These are phyloP conservation scores for Volvox carteri DNA, from an alignment of 163 green algal genomes.

Conservation along the genomic window DNA sequence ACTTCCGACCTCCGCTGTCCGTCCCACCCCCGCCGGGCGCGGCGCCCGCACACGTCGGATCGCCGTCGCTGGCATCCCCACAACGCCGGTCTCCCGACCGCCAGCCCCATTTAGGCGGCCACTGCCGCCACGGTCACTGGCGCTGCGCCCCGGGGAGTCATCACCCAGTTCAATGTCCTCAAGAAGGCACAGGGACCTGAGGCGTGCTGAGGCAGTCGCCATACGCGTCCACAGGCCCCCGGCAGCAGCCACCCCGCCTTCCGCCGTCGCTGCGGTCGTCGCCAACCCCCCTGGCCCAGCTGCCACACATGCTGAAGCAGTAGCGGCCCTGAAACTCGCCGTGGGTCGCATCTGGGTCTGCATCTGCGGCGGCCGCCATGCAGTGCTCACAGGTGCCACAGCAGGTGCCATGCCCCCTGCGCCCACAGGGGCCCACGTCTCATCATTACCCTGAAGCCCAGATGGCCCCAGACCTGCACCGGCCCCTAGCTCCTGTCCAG, in stretches of 20 bases:
- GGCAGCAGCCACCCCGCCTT: neutral
- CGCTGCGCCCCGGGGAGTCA: neutral
- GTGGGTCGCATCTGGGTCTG: too few species aligned
- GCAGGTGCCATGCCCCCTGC: neutral
- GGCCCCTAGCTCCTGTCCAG: neutral
- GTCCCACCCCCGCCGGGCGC: neutral
- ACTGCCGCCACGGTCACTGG: neutral
- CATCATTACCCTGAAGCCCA: neutral
- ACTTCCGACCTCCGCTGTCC: neutral
- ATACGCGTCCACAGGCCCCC: conserved; percentile 21
- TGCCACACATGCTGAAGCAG: too few species aligned
- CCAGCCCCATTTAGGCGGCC: neutral
- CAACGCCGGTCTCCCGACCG: neutral
- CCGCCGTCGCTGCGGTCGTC: neutral
- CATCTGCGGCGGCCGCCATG: too few species aligned
- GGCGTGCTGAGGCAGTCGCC: neutral
- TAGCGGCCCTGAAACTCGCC: too few species aligned
- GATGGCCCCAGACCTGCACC: neutral
- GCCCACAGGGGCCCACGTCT: too few species aligned
- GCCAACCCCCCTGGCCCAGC: too few species aligned
- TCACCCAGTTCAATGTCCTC: neutral
- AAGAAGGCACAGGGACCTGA: conserved; percentile 30
- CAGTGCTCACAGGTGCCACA: neutral
- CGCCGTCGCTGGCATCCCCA: neutral
- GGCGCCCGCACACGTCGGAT: neutral